A percentile compares a stretch with the other conserved stretches of the same genome.
Conservation (phyloP, 179 eudicot species). For the Beta lomatogona region DNA sequence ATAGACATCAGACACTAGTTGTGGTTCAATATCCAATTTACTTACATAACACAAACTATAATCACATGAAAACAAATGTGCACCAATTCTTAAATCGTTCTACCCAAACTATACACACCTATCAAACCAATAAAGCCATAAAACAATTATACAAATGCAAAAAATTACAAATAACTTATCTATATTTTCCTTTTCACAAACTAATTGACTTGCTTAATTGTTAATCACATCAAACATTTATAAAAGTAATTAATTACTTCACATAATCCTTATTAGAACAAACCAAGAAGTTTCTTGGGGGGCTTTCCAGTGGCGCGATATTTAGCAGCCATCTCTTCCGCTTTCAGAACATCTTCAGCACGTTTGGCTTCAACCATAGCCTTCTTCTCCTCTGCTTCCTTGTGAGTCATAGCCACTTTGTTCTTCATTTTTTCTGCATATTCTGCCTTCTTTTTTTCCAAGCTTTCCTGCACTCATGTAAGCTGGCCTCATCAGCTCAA, state of each 20-base stretch:
- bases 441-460: conserved; percentile 86
- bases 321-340: conserved; percentile 80
- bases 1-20: background rate
- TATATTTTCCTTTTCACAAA: conserved; percentile 13
- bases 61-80: conserved; percentile 6
- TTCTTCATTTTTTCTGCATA: conserved; percentile 71
- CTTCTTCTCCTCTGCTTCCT: conserved; percentile 78
- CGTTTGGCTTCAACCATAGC: conserved; percentile 68
- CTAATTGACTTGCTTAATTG: conserved; percentile 9
- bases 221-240: background rate
- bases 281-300: conserved; percentile 76
- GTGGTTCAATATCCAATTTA: conserved; percentile 11
- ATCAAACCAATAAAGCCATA: conserved; percentile 12
- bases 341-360: conserved; percentile 69
- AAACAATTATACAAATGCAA: conserved; percentile 32
- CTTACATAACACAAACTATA: conserved; percentile 21
- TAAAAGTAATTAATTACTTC: background rate
- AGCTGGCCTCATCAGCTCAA: background rate
- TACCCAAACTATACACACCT: conserved; percentile 26
- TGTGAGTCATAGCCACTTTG: conserved; percentile 67
- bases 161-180: background rate
- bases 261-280: conserved; percentile 41
- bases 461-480: conserved; percentile 50
- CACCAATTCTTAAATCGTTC: background rate
- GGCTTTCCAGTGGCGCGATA: conserved; percentile 73